Evolutionary conservation across 2,329 filamentous ascomycete species (phyloP), one percentile per base, ranked within the genome.

Genomic region (Celoporthe dispersa): DNA sequence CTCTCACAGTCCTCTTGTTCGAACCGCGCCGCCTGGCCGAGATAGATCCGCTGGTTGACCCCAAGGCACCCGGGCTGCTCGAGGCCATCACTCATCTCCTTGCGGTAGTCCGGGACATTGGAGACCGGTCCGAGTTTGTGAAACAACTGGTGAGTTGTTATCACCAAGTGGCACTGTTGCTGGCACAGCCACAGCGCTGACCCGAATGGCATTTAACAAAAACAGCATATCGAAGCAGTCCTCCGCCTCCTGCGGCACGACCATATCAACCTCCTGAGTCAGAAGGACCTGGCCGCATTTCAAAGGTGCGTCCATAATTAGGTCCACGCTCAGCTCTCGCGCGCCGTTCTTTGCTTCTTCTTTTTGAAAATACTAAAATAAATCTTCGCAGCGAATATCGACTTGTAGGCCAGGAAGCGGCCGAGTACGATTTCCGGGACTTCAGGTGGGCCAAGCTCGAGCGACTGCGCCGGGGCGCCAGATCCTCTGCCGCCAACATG

Each of bases 371-470:
- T 19, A 51, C 64, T 35, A 16, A 48, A 48, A n/a, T 41, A 16
- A 33, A 70, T 33, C 59, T n/a, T n/a, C 22, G n/a, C 59, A 73
- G 71, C 53, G 70, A 73, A 68, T 71, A 73, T 48, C 71, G 66
- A 4, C 65, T 73, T 41, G 64, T 73, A 12, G 72, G 73, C 48
- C 70, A 73, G 39, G 74, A 75, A 16, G 53, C 59, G 6, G 73
- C 70, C 5, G 74, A 75, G 53, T 75, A 68, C 60, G 74, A 75
- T 65, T 75, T 75, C 63, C 72, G 72, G 6, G 73, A 74, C 37
- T 75, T 75, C 51, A 68, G 69, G 31, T 72, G 69, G 70, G 73
- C 73, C 14, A 74, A 73, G 33, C 55, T 73, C 3, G 73, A 75
- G 57, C 67, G 73, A 19, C 60, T 74, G 33, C 70, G 71, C 16